Evolutionary conservation across 2,329 filamentous ascomycete genomes (phyloP), one percentile per base, ranked within the genome.

Genomic region (Colletotrichum tropicicola): DNA sequence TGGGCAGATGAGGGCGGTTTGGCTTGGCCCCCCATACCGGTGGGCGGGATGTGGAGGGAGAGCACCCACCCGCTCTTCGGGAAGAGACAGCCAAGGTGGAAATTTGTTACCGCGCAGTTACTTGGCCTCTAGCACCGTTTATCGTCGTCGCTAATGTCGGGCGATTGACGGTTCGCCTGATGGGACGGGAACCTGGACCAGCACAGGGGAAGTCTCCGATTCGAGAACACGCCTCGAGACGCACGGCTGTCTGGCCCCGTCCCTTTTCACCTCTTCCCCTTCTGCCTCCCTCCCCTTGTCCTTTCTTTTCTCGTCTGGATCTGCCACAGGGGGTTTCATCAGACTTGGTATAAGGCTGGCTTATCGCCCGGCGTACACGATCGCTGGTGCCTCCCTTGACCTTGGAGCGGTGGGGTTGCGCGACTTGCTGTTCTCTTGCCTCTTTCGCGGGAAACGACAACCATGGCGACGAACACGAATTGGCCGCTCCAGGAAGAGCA

Each of bases 401-500:
- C 30, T 35, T 55, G 32, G 49, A 35, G 41, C 15, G n/a, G n/a
- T 25, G 49, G 44, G 28, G 62, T 39, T 56, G 35, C 17, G 44
- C 28, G 41, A 39, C 25, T 28, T 28, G 12, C 49, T 54, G 27
- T 32, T 52, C 35, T 56, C 35, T 45, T 44, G 19, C 30, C 4
- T 32, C 39, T 21, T 8, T 12, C 27, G 23, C 37, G 19, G 9
- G 6, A 39, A 13, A 44, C 28, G 1, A 23, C 37, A 27, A 59
- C 23, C 45, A 66, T 66, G 63, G 52, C 63, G 30, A 47, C 58
- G 41, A 52, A 66, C 47, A 52, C 45, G 23, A 48, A 19, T 37
- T 59, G 63, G 63, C 37, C 52, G 59, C 59, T 59, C 63, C 63
- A 53, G 52, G 63, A 48, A 47, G 63, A 53, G 52, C 59, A 39